These are phyloP conservation scores for Trichoderma atroviride DNA, from an alignment of 2,329 filamentous ascomycete species.

Conservation along the genomic window DNA sequence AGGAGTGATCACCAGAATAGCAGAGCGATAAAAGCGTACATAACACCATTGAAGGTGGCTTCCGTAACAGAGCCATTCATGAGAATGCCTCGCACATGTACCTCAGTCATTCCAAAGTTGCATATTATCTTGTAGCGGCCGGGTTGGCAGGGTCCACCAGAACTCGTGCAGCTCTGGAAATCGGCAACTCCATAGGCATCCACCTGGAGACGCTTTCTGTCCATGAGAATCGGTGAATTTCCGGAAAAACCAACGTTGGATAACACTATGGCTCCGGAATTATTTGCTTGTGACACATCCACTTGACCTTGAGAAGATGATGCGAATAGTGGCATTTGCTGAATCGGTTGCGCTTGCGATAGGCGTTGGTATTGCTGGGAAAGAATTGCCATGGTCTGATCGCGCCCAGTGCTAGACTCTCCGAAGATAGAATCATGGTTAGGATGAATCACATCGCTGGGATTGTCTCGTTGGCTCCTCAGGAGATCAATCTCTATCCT, in stretches of 20 bases:
- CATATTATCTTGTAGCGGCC: background rate
- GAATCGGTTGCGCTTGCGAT: background rate
- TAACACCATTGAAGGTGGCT: background rate
- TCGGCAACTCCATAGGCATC: background rate
- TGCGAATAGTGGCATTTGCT: background rate
- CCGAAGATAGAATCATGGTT: background rate
- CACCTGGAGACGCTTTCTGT: background rate
- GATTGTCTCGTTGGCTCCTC: background rate
- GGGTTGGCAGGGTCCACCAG: background rate
- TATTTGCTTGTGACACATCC: background rate
- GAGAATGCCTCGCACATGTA: background rate
- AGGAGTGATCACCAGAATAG: background rate
- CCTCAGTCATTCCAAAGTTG: background rate
- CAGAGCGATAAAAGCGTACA: background rate
- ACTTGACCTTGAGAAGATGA: background rate
- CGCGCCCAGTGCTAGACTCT: background rate
- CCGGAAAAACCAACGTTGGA: background rate
- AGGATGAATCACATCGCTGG: background rate
- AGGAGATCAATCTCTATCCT: background rate
- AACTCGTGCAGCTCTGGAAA: background rate
- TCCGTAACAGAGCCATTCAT: background rate
- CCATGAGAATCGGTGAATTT: background rate
- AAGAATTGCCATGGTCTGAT: background rate
- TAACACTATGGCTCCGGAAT: background rate
- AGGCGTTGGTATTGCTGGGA: background rate